phyloP scores from a whole-genome alignment of 192 early-diverging fungal species.

The Backusella westeae region DNA sequence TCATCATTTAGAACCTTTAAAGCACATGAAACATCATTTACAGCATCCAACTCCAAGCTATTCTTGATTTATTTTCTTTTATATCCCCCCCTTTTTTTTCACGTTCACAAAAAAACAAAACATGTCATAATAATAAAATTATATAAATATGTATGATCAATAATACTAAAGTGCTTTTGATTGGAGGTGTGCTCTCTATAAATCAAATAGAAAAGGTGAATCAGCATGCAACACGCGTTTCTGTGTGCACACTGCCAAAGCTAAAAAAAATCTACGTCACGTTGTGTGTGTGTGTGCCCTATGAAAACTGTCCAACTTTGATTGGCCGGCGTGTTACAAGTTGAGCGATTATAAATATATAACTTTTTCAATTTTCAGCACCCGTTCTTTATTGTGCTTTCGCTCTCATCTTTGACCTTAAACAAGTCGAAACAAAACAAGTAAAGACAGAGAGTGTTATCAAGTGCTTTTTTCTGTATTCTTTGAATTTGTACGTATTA shows the following conservation, averaged over 20 bases:
- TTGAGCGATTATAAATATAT: background rate
- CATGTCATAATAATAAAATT: no score
- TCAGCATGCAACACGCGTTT: background rate
- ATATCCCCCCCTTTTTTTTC: background rate
- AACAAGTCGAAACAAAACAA: background rate
- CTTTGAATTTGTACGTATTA: background rate
- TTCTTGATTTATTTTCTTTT: background rate
- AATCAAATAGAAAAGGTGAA: no score
- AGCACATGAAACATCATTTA: slow-evolving; percentile 8
- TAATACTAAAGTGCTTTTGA: no score
- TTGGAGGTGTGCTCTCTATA: no score
- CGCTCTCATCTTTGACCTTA: slow-evolving; percentile 2
- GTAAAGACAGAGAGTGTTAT: background rate
- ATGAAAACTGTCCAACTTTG: background rate
- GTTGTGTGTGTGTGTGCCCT: background rate
- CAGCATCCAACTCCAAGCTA: background rate
- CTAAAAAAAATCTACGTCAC: background rate
- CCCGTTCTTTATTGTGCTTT: slow-evolving; percentile 3
- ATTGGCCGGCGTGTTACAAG: background rate
- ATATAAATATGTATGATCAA: background rate
- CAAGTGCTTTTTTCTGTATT: background rate
- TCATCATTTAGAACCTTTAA: background rate
- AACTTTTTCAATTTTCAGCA: background rate
- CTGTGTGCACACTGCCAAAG: background rate
- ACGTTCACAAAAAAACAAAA: background rate